phyloP scores from a whole-genome alignment of 169 alveolate species.

The Eimeria falciformis region DNA sequence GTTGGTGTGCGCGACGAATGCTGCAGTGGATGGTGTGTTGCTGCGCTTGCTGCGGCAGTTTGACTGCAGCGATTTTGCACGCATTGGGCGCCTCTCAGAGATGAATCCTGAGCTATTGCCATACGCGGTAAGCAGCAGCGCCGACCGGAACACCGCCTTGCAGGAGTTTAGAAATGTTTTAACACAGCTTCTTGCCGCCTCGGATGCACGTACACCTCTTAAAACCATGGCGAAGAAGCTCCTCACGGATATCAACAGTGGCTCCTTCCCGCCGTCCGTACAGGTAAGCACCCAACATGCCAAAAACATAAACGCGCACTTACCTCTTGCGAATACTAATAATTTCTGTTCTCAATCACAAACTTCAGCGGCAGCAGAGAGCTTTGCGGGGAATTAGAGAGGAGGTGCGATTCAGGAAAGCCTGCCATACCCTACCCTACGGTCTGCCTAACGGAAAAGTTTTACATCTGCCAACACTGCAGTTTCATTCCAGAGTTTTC shows the following conservation, averaged over 20 bases:
- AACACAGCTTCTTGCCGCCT: not conserved
- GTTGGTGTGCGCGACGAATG: slow-evolving; percentile 73
- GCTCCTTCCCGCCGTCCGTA: slow-evolving; percentile 67
- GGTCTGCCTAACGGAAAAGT: no score
- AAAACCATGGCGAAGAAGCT: slow-evolving; percentile 37
- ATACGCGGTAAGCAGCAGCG: slow-evolving; percentile 72
- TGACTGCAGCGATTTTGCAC: slow-evolving; percentile 56
- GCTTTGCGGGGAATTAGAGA: no score
- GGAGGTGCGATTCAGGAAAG: no score
- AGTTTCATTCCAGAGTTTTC: not conserved
- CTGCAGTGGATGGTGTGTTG: slow-evolving; percentile 76
- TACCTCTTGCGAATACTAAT: no score
- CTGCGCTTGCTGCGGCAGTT: slow-evolving; percentile 60
- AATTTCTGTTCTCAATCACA: no score
- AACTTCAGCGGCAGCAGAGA: no score
- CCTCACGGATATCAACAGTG: slow-evolving; percentile 17
- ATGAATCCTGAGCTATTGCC: slow-evolving; percentile 72
- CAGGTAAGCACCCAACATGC: no score
- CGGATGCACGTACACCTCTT: not conserved
- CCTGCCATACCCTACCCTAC: no score
- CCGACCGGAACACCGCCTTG: slow-evolving; percentile 37
- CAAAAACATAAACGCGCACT: no score
- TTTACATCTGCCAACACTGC: not conserved
- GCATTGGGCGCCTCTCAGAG: slow-evolving; percentile 77
- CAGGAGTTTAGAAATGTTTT: slow-evolving; percentile 37